Conservation (phyloP, 75 land plant genomes). For the Azolla pinnata region DNA sequence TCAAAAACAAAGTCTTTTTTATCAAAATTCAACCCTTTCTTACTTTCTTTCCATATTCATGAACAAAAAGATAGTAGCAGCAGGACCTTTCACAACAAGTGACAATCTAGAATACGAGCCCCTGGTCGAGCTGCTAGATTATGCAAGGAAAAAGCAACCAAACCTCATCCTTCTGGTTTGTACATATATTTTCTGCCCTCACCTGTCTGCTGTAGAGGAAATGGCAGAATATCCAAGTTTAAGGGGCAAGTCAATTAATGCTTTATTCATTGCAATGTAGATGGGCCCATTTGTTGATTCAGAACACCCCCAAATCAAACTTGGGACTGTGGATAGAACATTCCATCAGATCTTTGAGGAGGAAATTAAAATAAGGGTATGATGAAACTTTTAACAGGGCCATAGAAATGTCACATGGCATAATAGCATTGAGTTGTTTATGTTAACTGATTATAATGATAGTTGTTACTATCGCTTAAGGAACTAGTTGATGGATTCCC, state of each 20-base stretch:
- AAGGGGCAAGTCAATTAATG: too few relatives aligned
- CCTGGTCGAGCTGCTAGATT: conserved; percentile 56
- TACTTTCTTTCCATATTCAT: neutral
- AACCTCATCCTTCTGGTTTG: conserved; percentile 67
- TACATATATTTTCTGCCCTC: conserved; percentile 6
- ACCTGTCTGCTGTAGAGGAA: too few relatives aligned
- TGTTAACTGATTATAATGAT: too few relatives aligned
- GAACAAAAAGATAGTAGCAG: conserved; percentile 54
- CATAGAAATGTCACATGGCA: too few relatives aligned
- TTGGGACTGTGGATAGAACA: conserved; percentile 45
- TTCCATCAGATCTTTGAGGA: conserved; percentile 65
- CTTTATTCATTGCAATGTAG: conserved; percentile 20
- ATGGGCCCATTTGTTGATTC: conserved; percentile 94
- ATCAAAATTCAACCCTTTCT: too few relatives aligned
- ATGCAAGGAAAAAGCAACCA: conserved; percentile 61
- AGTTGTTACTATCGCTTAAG: too few relatives aligned
- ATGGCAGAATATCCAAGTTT: too few relatives aligned
- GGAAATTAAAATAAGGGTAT: conserved; percentile 67
- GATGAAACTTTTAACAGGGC: too few relatives aligned
- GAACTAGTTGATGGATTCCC: neutral
- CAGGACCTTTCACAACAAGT: conserved; percentile 89
- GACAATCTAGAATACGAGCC: conserved; percentile 92
- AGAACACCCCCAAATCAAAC: conserved; percentile 81
- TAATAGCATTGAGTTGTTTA: too few relatives aligned
- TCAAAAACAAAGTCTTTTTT: too few relatives aligned